A percentile compares a stretch with the other conserved stretches of the same genome.
These are phyloP conservation scores for Exophiala sideris DNA, from an alignment of 2,329 filamentous ascomycete species.

Conservation along the genomic window DNA sequence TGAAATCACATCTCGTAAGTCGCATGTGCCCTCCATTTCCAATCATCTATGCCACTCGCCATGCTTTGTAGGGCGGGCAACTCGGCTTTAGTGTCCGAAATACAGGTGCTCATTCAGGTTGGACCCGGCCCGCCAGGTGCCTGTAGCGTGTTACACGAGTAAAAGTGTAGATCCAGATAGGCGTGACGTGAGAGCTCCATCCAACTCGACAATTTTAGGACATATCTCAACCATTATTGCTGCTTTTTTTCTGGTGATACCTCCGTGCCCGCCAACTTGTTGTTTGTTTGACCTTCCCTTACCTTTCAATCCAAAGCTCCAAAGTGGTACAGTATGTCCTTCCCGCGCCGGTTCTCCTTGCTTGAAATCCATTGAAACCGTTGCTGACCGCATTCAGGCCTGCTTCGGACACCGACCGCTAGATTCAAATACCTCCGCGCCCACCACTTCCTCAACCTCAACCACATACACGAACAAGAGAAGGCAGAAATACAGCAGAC, in stretches of 20 bases:
- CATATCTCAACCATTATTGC: constrained; percentile 16
- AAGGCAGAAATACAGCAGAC: constrained; percentile 4
- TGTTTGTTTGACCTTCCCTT: background rate
- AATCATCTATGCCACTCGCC: too few species aligned
- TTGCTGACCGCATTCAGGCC: constrained; percentile 10
- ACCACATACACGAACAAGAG: constrained; percentile 1
- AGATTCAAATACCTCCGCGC: constrained; percentile 9
- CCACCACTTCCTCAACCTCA: background rate
- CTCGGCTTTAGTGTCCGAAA: too few species aligned
- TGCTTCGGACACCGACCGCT: constrained; percentile 13
- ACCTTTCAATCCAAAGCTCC: background rate
- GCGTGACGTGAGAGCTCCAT: constrained; percentile 26
- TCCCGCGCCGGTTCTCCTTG: background rate
- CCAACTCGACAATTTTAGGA: constrained; percentile 4
- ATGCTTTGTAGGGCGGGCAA: too few species aligned
- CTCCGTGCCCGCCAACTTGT: too few species aligned
- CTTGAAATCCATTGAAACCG: background rate
- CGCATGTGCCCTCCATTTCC: too few species aligned
- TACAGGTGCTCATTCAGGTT: background rate
- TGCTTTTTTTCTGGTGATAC: constrained; percentile 20
- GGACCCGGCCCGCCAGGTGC: background rate
- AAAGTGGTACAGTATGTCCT: background rate
- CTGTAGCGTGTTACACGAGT: background rate
- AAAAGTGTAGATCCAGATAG: constrained; percentile 10
- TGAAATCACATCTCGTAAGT: too few species aligned